phyloP scores from a whole-genome alignment of 2,329 filamentous ascomycete species.

The Beauveria pseudobassiana region DNA sequence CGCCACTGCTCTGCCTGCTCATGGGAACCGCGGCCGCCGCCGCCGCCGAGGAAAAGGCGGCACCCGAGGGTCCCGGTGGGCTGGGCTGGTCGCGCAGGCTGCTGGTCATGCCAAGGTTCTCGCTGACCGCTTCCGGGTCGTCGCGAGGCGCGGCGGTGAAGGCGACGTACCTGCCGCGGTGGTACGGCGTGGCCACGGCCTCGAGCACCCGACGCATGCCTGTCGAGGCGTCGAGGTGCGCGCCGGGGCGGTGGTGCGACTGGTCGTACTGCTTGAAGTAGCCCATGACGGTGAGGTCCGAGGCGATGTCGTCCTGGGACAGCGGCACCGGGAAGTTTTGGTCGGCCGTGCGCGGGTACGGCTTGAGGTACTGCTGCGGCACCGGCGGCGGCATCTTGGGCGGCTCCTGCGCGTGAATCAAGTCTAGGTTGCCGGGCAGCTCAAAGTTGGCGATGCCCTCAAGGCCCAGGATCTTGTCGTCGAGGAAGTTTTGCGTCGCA shows the following conservation, averaged over 20 bases:
- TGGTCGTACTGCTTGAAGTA: conserved; percentile 50
- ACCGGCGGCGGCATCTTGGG: conserved; percentile 51
- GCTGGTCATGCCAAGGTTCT: conserved; percentile 43
- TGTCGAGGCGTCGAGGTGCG: conserved; percentile 45
- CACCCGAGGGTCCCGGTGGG: conserved; percentile 19
- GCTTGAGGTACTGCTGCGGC: conserved; percentile 52
- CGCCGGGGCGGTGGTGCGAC: conserved; percentile 43
- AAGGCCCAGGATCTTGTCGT: conserved; percentile 51
- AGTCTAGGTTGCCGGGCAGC: conserved; percentile 50
- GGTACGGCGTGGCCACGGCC: conserved; percentile 41
- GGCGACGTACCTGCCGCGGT: conserved; percentile 40
- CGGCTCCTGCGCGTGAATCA: conserved; percentile 45
- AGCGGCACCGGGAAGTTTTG: conserved; percentile 48
- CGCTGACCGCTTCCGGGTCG: conserved; percentile 42
- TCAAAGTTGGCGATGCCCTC: conserved; percentile 55
- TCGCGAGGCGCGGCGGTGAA: conserved; percentile 38
- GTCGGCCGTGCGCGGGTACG: conserved; percentile 45
- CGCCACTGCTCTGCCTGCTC: conserved; percentile 50
- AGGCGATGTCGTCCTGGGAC: conserved; percentile 42
- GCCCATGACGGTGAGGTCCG: conserved; percentile 51
- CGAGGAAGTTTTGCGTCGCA: conserved; percentile 43
- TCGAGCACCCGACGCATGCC: conserved; percentile 46
- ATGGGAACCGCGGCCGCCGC: conserved; percentile 39
- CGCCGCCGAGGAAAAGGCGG: conserved; percentile 26
- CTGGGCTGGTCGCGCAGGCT: conserved; percentile 35